Base-by-base conservation (phyloP, 1,284 basidiomycete genomes). In the Pholiota adiposa region DNA sequence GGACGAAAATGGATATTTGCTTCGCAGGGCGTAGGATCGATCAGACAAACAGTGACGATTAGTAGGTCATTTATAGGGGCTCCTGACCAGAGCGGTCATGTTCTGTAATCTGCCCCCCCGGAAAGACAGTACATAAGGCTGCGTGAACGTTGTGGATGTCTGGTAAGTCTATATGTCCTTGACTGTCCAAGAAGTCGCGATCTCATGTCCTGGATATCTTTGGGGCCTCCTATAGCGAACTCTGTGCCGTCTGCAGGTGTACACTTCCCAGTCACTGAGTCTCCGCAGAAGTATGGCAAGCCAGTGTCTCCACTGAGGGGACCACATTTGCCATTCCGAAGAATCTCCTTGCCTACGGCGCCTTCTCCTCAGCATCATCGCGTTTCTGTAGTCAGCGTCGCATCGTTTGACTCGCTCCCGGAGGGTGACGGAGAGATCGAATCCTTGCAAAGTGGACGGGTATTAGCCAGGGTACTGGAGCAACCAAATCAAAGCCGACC, bases 341-440 rank as follows among this genome's bases (percentile, higher is more conserved):
- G 90, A 44, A 92, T 92, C 61, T 92, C 90, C 14, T 75, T 92
- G 7, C 90, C 90, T 12, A 81, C 84, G 7, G 77, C 82, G 6
- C 85, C 88, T 2, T 80, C 80, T 51, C 63, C 82, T 14, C 68
- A 80, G 23, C 77, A 89, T 11, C 29, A 31, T 63, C 77, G 89
- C 51, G 80, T 86, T 48, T 91, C 90, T 0, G 79, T 89, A 11
- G 82, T 82, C 59, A 91, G 88, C 68, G 77, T 89, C 7, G 78
- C 84, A 4, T 90, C 90, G 1, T 85, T 87, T 65, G 87, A 89
- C 63, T 89, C 89, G 2, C 73, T 88, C 4, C 77, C 82, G 11
- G 88, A 90, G 68, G 83, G 16, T 38, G 36, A 73, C 19, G 54
- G 33, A 36, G 85, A 87, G 63, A 81, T 70, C 23, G 67, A 65